Evolutionary conservation across 305 asterid genomes (phyloP).

Genomic region (Fraxinus velutina): DNA sequence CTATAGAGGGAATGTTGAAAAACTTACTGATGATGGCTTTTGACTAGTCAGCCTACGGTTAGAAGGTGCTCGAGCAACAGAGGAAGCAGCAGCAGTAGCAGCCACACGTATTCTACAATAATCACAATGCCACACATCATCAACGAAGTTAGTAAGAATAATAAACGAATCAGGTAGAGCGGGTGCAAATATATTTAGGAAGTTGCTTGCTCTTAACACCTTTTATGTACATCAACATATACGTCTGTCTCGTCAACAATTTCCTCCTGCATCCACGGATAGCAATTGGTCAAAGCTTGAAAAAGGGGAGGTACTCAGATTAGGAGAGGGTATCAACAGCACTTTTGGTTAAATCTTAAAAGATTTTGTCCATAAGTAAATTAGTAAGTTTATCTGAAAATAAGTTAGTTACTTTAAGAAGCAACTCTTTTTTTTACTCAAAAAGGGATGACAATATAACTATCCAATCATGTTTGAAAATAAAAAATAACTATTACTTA

Average conservation of each 20-base stretch:
- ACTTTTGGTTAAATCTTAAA: not conserved
- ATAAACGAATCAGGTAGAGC: not conserved
- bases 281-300: conserved; percentile 11
- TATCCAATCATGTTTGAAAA: not conserved
- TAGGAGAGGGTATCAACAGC: not conserved
- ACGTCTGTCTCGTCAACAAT: conserved; percentile 97
- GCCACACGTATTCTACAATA: conserved; percentile 83
- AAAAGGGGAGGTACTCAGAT: not conserved
- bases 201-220: conserved; percentile 38
- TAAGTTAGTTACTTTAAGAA: not conserved
- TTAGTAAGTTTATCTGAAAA: not conserved
- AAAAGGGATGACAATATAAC: not conserved
- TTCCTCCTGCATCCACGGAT: conserved; percentile 66
- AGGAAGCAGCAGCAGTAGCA: conserved; percentile 95
- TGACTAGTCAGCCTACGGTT: conserved; percentile 48
- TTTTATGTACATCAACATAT: conserved; percentile 90
- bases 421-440: not conserved
- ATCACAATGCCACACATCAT: conserved; percentile 12
- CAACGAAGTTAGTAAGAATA: not conserved
- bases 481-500: not conserved
- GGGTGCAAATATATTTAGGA: not conserved
- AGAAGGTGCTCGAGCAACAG: conserved; percentile 88
- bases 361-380: not conserved
- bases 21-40: conserved; percentile 57
- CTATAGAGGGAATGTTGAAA: not conserved